Conservation (phyloP, 495 filamentous ascomycete genomes). For the Parathielavia appendiculata region DNA sequence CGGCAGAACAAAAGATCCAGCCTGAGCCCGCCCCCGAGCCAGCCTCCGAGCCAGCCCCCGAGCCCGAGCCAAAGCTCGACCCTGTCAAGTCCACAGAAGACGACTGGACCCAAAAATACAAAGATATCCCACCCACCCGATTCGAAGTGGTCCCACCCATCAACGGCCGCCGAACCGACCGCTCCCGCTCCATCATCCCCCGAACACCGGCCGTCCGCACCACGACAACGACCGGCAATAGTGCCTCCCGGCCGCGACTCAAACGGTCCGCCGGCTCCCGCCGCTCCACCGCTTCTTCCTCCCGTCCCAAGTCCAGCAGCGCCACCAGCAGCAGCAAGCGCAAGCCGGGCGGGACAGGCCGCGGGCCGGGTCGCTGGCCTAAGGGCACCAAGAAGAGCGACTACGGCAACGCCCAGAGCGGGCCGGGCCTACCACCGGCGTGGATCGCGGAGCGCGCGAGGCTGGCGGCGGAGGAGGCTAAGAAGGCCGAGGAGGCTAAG, state of each 20-base stretch:
- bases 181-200: conserved; percentile 26
- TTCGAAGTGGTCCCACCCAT: conserved; percentile 84
- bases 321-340: conserved; percentile 31
- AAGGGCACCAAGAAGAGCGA: conserved; percentile 55
- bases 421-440: conserved; percentile 49
- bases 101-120: conserved; percentile 39
- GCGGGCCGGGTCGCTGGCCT: conserved; percentile 49
- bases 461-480: conserved; percentile 20
- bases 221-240: conserved; percentile 11
- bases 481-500: conserved; percentile 15
- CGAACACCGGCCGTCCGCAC: conserved; percentile 32
- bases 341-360: conserved; percentile 50
- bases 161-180: conserved; percentile 30
- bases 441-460: conserved; percentile 37
- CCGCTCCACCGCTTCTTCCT: conserved; percentile 26
- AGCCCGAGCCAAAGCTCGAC: conserved; percentile 20
- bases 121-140: conserved; percentile 64
- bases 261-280: conserved; percentile 23
- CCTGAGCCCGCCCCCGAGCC: conserved; percentile 15
- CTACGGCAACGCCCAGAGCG: conserved; percentile 52
- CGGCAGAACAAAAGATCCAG: conserved; percentile 27
- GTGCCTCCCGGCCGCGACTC: conserved; percentile 25
- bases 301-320: conserved; percentile 29
- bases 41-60: background rate
- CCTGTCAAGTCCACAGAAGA: conserved; percentile 9